Evolutionary conservation across 176 grass and related monocot genomes (phyloP).

Genomic region (Poa annua): DNA sequence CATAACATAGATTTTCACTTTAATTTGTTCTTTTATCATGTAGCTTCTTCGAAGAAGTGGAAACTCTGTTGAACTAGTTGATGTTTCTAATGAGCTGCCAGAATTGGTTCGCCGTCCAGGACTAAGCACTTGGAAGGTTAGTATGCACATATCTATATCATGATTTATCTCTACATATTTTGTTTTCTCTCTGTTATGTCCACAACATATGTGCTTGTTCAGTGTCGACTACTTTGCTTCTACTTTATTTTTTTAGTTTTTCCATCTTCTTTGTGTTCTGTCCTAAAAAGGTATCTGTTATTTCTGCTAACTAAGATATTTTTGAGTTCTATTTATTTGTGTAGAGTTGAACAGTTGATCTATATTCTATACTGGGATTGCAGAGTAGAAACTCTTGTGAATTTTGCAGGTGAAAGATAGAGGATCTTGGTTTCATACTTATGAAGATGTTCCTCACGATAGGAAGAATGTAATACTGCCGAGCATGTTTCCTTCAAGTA

Average conservation of each 20-base stretch:
- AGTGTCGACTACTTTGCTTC: not conserved
- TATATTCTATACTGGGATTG: constrained; percentile 21
- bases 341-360: not conserved
- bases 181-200: not conserved
- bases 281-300: not conserved
- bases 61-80: constrained; percentile 78
- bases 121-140: constrained; percentile 86
- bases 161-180: constrained; percentile 22
- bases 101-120: constrained; percentile 79
- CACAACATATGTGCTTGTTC: not conserved
- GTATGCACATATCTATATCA: constrained; percentile 28
- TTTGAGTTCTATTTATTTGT: not conserved
- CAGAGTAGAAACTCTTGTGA: constrained; percentile 29
- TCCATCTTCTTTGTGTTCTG: not conserved
- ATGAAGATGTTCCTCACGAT: constrained; percentile 65
- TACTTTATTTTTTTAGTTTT: not conserved
- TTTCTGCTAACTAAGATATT: constrained; percentile 24
- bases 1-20: not conserved
- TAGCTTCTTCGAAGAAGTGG: constrained; percentile 90
- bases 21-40: constrained; percentile 38
- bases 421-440: constrained; percentile 69
- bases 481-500: constrained; percentile 88
- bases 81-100: constrained; percentile 77
- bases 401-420: constrained; percentile 70
- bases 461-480: constrained; percentile 73